phyloP scores from a whole-genome alignment of 2,329 filamentous ascomycete genomes.

The Ceratocystis lukuohia region DNA sequence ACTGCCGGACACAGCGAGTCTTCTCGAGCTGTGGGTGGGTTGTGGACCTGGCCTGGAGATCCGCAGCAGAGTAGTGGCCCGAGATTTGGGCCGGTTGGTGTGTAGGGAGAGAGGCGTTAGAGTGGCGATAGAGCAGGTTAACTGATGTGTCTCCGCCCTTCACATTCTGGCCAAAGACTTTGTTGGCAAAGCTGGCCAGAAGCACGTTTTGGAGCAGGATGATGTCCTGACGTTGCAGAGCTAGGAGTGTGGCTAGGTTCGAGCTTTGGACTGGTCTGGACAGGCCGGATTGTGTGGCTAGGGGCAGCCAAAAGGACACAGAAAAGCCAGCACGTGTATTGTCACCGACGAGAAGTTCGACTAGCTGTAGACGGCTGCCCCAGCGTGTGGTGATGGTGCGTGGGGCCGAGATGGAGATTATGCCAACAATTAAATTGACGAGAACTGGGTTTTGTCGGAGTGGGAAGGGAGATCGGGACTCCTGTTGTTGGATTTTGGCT shows the following conservation, averaged over 20 bases:
- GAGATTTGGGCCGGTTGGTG: constrained; percentile 38
- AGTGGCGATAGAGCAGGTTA: constrained; percentile 48
- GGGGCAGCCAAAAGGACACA: constrained; percentile 68
- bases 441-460: constrained; percentile 35
- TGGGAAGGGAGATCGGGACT: background rate
- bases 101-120: constrained; percentile 35
- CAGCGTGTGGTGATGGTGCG: constrained; percentile 55
- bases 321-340: constrained; percentile 70
- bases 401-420: constrained; percentile 57
- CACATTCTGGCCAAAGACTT: constrained; percentile 78
- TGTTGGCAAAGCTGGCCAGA: constrained; percentile 58
- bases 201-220: constrained; percentile 69
- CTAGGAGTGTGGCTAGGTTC: constrained; percentile 26
- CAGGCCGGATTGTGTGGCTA: constrained; percentile 21
- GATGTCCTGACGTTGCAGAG: constrained; percentile 57
- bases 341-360: constrained; percentile 73
- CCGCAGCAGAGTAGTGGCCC: constrained; percentile 43
- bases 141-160: constrained; percentile 52
- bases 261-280: background rate
- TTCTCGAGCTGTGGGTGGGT: constrained; percentile 45
- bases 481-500: constrained; percentile 47
- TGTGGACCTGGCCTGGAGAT: constrained; percentile 29
- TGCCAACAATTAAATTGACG: constrained; percentile 64
- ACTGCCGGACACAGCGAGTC: constrained; percentile 55
- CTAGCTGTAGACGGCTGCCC: constrained; percentile 47